A percentile compares a stretch with the other conserved stretches of the same genome.
Evolutionary conservation across 2,329 filamentous ascomycete genomes (phyloP).

Genomic region (Blumeria hordei): DNA sequence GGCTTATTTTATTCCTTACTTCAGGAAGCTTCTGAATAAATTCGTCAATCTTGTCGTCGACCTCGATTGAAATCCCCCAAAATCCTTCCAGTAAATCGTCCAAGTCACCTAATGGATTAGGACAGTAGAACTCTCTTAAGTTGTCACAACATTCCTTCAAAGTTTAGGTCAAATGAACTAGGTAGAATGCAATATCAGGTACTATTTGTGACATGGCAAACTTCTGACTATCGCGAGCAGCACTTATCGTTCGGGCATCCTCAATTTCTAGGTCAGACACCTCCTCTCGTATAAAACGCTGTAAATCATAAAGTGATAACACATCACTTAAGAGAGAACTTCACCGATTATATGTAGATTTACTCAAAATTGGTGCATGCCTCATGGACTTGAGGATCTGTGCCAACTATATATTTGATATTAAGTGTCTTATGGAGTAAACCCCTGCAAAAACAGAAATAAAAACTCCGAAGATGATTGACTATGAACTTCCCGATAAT

Average conservation of each 20-base stretch:
- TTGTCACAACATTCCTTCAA: neutral
- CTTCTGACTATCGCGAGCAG: neutral
- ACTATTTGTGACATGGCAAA: neutral
- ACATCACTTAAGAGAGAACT: neutral
- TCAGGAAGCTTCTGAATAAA: neutral
- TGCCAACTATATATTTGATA: neutral
- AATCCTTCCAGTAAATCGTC: neutral
- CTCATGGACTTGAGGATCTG: neutral
- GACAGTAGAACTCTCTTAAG: neutral
- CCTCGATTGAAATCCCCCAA: neutral
- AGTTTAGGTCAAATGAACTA: neutral
- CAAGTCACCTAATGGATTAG: neutral
- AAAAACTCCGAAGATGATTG: neutral
- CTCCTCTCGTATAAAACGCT: neutral
- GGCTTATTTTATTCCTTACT: neutral
- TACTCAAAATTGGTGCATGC: neutral
- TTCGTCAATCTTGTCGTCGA: neutral
- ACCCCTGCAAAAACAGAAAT: too few species aligned
- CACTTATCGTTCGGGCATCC: too few species aligned
- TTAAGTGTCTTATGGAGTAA: neutral
- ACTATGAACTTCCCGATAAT: neutral
- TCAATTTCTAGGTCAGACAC: neutral
- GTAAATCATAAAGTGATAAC: neutral
- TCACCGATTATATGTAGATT: neutral
- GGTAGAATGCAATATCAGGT: neutral